These are phyloP conservation scores for Barnettozyma siamensis DNA, from an alignment of 805 yeast genomes.

Conservation along the genomic window DNA sequence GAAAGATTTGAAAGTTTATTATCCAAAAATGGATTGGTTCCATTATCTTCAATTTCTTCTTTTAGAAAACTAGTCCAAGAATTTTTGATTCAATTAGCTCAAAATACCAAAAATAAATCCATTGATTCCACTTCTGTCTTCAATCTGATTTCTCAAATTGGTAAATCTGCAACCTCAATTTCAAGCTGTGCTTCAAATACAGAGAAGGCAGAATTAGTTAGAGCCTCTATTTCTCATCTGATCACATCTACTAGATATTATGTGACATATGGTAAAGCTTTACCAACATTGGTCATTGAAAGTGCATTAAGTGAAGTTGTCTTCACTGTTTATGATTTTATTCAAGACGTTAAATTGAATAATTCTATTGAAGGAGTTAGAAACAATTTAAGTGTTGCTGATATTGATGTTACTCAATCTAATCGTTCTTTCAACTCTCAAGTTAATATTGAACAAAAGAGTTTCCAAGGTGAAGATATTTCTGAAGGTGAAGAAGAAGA, in stretches of 20 bases:
- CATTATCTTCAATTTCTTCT: slow-evolving; percentile 37
- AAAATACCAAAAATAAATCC: slow-evolving; percentile 15
- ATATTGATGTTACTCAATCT: background rate
- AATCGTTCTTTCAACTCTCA: slow-evolving; percentile 8
- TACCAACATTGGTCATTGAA: slow-evolving; percentile 69
- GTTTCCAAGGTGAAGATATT: background rate
- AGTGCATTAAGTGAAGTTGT: slow-evolving; percentile 72
- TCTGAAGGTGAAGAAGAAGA: slow-evolving; percentile 2
- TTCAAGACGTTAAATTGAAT: slow-evolving; percentile 46
- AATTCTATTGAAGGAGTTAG: background rate
- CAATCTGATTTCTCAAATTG: slow-evolving; percentile 44
- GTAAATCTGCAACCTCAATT: slow-evolving; percentile 31
- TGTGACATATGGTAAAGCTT: slow-evolving; percentile 52
- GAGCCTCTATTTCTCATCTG: slow-evolving; percentile 66
- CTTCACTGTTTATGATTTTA: slow-evolving; percentile 56
- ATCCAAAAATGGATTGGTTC: slow-evolving; percentile 39
- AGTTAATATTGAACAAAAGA: slow-evolving; percentile 1
- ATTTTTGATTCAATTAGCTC: slow-evolving; percentile 32
- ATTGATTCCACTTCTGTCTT: slow-evolving; percentile 35
- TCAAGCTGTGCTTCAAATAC: slow-evolving; percentile 26
- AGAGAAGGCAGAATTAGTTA: slow-evolving; percentile 43
- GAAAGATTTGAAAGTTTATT: slow-evolving; percentile 25
- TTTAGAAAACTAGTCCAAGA: slow-evolving; percentile 46
- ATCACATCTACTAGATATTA: slow-evolving; percentile 74
- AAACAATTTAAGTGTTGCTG: background rate